Conservation (phyloP, 139 green algal species). For the Auxenochlorella protothecoides region DNA sequence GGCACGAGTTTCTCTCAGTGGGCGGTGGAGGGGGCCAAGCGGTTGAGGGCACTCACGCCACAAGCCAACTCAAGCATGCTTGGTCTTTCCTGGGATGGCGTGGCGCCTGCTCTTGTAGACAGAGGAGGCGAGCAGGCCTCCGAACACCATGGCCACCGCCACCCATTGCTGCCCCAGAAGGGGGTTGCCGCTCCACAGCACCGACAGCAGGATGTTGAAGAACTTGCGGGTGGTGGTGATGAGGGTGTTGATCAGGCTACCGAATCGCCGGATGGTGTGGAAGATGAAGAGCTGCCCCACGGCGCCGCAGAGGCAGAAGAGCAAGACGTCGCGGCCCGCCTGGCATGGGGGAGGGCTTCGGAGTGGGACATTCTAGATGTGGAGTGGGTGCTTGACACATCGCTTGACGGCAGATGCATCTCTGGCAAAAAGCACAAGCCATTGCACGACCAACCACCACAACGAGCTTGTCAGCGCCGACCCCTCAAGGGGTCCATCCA, state of each 20-base stretch:
- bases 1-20: no score
- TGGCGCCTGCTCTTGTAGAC: constrained; percentile 49
- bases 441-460: no score
- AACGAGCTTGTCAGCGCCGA: no score
- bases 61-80: no score
- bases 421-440: no score
- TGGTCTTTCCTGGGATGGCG: neutral
- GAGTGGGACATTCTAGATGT: neutral
- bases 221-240: constrained; percentile 98
- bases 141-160: constrained; percentile 84
- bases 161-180: constrained; percentile 79
- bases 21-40: no score
- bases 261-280: constrained; percentile 86
- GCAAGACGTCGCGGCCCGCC: constrained; percentile 50
- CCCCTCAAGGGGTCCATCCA: no score
- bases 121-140: constrained; percentile 61
- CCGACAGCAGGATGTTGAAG: constrained; percentile 89
- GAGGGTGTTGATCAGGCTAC: constrained; percentile 77
- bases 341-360: constrained; percentile 1
- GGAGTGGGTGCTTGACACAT: neutral
- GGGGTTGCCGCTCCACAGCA: constrained; percentile 56
- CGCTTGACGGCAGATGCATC: no score
- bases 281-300: constrained; percentile 98
- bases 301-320: constrained; percentile 90
- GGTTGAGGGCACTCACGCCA: no score